Evolutionary conservation across 2,329 filamentous ascomycete species (phyloP), one percentile per base, ranked within the genome.

Genomic region (Microdochium bolleyi): DNA sequence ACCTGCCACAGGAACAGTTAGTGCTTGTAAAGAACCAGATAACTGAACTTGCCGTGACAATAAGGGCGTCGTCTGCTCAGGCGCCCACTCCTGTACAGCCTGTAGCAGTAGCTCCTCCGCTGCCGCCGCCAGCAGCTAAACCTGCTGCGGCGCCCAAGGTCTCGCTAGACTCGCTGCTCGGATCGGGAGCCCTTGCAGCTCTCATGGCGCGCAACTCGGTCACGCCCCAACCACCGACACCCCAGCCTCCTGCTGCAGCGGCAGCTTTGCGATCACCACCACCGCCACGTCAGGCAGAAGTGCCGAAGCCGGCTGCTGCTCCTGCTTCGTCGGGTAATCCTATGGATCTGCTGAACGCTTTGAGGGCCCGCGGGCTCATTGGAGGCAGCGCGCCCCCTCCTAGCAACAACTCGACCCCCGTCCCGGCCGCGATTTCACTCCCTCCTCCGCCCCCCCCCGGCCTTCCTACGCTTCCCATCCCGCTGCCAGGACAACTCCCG

Each of bases 21-120:
- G 84, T 88, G 70, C 82, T 88, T 68, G 88, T 96, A 70, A 89
- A 87, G 70, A 85, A 87, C 67, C 89, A 94, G 79, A 85, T 96
- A 70, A 84, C 87, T 68, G 83, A 85, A 69, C 80, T 96, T 68
- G 81, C 83, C 76, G 72, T 80, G 81, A 79, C 78, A 64, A 75
- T 83, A 69, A 78, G 75, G 69, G 76, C 76, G 51, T 61, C 69
- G 57, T 66, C 70, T 63, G 67, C 70, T 64, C 73, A 70, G 62
- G 67, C 65, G 57, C 60, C 66, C 62, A 64, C 67, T 60, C 70
- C 71, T 61, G 70, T 69, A 65, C 70, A 65, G 55, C 57, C 62
- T 55, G 65, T 69, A 64, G 64, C 67, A 61, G 65, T 68, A 66
- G 65, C 69, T 58, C 57, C 56, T 24, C 59, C 59, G 38, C 65